Conservation (phyloP, 495 filamentous ascomycete species). For the Friedmanniomyces simplex region DNA sequence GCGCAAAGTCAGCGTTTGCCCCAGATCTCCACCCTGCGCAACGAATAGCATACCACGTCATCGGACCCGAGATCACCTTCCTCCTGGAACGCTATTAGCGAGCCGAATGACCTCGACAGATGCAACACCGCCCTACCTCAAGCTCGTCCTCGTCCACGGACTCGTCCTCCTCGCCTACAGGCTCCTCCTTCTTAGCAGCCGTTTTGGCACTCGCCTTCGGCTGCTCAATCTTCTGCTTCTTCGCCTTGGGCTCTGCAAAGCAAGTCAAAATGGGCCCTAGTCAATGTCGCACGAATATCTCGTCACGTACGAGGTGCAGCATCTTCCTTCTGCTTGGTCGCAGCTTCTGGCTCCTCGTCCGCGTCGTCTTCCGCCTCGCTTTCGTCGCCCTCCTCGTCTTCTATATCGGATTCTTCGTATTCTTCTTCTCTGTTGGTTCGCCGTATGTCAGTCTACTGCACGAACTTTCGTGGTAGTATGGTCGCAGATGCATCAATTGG, state of each 20-base stretch:
- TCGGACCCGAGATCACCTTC: conserved; percentile 9
- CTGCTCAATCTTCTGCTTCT: conserved; percentile 17
- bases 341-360: conserved; percentile 7
- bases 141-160: not conserved
- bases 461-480: too few species aligned
- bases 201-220: conserved; percentile 10
- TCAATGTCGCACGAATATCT: not conserved
- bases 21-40: not conserved
- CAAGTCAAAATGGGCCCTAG: not conserved
- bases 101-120: conserved; percentile 11
- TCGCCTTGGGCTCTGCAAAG: conserved; percentile 11
- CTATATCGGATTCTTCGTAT: not conserved
- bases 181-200: conserved; percentile 2
- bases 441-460: too few species aligned
- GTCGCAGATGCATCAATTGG: not conserved
- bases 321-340: conserved; percentile 4
- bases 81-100: not conserved
- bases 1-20: not conserved
- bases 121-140: conserved; percentile 1
- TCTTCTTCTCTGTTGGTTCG: not conserved
- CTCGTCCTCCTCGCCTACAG: conserved; percentile 8
- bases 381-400: not conserved
- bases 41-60: not conserved
- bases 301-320: not conserved
- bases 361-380: conserved; percentile 3